These are phyloP conservation scores for Diplodia scrobiculata DNA, from an alignment of 2,329 filamentous ascomycete species.

Conservation along the genomic window DNA sequence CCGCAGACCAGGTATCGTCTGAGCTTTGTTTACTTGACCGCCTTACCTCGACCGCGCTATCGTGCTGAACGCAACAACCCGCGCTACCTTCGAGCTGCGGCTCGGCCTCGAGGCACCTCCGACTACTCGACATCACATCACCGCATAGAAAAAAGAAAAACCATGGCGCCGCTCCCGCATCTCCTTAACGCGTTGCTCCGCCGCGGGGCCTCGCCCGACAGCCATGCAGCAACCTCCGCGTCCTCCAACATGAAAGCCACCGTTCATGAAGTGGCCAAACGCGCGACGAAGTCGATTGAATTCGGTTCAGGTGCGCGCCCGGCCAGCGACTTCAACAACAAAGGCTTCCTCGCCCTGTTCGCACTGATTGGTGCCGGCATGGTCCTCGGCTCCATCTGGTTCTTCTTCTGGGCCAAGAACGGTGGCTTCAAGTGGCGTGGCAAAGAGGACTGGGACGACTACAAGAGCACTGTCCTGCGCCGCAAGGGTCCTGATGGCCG, in stretches of 20 bases:
- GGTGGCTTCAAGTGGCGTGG: constrained; percentile 81
- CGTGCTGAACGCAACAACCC: constrained; percentile 5
- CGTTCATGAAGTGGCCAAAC: constrained; percentile 15
- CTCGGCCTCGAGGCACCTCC: background rate
- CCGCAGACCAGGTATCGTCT: background rate
- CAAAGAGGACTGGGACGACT: constrained; percentile 92
- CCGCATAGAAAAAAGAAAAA: background rate
- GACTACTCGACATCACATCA: background rate
- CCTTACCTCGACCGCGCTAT: background rate
- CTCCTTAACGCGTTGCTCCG: constrained; percentile 16
- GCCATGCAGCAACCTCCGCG: background rate
- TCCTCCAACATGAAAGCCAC: background rate
- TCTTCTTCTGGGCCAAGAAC: constrained; percentile 96
- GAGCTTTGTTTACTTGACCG: background rate
- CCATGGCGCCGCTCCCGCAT: constrained; percentile 22
- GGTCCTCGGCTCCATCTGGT: constrained; percentile 81
- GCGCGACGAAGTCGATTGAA: constrained; percentile 29
- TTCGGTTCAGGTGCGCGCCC: constrained; percentile 43
- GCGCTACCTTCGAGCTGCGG: constrained; percentile 7
- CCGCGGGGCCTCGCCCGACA: constrained; percentile 3
- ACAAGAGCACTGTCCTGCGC: constrained; percentile 90
- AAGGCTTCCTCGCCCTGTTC: constrained; percentile 79
- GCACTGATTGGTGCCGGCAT: constrained; percentile 81
- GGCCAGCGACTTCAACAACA: constrained; percentile 49
- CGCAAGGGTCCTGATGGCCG: constrained; percentile 88